A percentile compares a stretch with the other conserved stretches of the same genome.
Conservation (phyloP, 805 yeast genomes). For the Kurtzmaniella cleridarum region DNA sequence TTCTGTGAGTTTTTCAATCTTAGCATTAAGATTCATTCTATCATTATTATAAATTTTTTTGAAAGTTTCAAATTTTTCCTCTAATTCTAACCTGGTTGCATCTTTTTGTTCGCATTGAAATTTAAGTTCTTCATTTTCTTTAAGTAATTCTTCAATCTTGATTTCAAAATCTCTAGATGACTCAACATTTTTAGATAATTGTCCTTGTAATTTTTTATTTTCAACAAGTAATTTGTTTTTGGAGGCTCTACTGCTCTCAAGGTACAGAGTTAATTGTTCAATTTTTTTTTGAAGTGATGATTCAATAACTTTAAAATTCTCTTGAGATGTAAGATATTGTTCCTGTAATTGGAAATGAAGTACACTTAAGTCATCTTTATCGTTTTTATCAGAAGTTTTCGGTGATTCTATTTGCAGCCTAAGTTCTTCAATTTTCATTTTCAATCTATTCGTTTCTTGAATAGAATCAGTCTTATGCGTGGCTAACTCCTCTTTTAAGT, state of each 20-base stretch:
- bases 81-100: slow-evolving; percentile 13
- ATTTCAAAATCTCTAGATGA: slow-evolving; percentile 14
- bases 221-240: slow-evolving; percentile 30
- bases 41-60: slow-evolving; percentile 27
- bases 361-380: slow-evolving; percentile 10
- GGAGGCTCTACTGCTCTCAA: slow-evolving; percentile 21
- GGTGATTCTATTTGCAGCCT: slow-evolving; percentile 55
- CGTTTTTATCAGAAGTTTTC: slow-evolving; percentile 6
- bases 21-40: slow-evolving; percentile 19
- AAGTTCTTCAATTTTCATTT: slow-evolving; percentile 62
- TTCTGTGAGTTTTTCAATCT: slow-evolving; percentile 19
- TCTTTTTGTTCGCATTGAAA: slow-evolving; percentile 17
- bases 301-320: slow-evolving; percentile 81
- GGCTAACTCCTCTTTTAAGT: slow-evolving; percentile 23
- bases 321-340: slow-evolving; percentile 71
- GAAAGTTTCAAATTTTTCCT: slow-evolving; percentile 27
- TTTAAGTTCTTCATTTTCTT: slow-evolving; percentile 19
- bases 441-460: slow-evolving; percentile 54
- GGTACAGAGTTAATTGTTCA: slow-evolving; percentile 23
- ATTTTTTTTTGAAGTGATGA: slow-evolving; percentile 50
- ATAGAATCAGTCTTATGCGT: slow-evolving; percentile 29
- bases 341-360: slow-evolving; percentile 56
- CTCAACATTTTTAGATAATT: slow-evolving; percentile 9
- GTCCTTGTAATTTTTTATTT: slow-evolving; percentile 19
- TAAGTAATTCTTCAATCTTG: slow-evolving; percentile 19